Conservation (phyloP, 495 filamentous ascomycete genomes). For the Penicillium mononematosum region DNA sequence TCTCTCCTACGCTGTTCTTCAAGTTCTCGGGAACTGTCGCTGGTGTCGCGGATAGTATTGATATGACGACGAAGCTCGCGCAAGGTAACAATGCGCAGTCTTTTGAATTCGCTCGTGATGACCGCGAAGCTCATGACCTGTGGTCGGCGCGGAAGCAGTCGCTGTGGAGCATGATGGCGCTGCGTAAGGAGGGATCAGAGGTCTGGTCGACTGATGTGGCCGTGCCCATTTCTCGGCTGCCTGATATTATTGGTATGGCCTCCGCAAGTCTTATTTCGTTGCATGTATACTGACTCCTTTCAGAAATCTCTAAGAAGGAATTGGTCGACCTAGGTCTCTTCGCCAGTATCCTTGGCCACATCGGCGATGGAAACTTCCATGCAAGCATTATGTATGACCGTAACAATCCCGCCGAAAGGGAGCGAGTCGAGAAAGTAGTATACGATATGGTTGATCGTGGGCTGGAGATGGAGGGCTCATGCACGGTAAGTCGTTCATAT, state of each 20-base stretch:
- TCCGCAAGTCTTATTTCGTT: background rate
- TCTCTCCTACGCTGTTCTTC: conserved; percentile 88
- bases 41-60: conserved; percentile 80
- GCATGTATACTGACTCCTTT: conserved; percentile 8
- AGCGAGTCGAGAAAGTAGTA: conserved; percentile 74
- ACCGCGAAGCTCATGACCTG: conserved; percentile 69
- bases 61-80: conserved; percentile 66
- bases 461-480: conserved; percentile 90
- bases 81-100: conserved; percentile 57
- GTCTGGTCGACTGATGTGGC: conserved; percentile 84
- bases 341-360: conserved; percentile 79
- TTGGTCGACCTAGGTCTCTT: conserved; percentile 82
- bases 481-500: conserved; percentile 54
- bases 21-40: conserved; percentile 80
- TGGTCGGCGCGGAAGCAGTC: conserved; percentile 90
- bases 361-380: conserved; percentile 92
- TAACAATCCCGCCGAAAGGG: conserved; percentile 61
- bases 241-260: conserved; percentile 74
- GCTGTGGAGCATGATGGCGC: conserved; percentile 61
- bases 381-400: conserved; percentile 82
- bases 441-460: conserved; percentile 86
- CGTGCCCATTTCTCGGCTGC: conserved; percentile 80
- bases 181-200: conserved; percentile 57
- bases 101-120: conserved; percentile 76
- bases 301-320: conserved; percentile 83